A percentile compares a stretch with the other conserved stretches of the same genome.
Conservation (phyloP, 2,329 filamentous ascomycete species). For the Pestalotiopsis sp. region DNA sequence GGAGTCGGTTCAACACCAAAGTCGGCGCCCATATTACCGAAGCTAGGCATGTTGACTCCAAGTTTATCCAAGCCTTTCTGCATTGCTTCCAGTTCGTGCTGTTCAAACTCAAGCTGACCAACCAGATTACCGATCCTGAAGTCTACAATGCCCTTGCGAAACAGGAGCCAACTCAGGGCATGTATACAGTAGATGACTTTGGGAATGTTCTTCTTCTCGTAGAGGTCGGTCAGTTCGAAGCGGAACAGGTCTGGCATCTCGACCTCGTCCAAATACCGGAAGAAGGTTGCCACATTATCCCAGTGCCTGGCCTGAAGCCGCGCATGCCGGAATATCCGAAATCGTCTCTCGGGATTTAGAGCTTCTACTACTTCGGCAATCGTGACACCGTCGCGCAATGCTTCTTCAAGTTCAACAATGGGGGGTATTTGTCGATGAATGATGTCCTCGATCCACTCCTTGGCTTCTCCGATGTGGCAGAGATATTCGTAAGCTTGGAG, state of each 20-base stretch:
- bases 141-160: conserved; percentile 89
- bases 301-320: conserved; percentile 94
- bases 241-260: conserved; percentile 94
- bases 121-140: conserved; percentile 97
- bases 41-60: conserved; percentile 94
- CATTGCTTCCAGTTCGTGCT: conserved; percentile 95
- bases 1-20: conserved; percentile 83
- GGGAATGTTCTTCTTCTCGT: conserved; percentile 99
- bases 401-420: conserved; percentile 92
- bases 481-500: conserved; percentile 97
- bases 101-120: conserved; percentile 94
- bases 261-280: conserved; percentile 88
- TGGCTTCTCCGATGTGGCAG: conserved; percentile 97
- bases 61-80: conserved; percentile 97
- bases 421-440: conserved; percentile 67
- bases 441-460: conserved; percentile 88
- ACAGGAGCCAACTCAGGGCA: conserved; percentile 95
- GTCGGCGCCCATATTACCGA: conserved; percentile 94
- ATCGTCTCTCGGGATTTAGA: conserved; percentile 74
- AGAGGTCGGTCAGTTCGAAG: conserved; percentile 95
- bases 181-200: conserved; percentile 99
- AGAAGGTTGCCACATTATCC: conserved; percentile 97
- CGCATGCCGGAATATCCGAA: conserved; percentile 82
- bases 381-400: conserved; percentile 88
- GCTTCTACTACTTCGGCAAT: conserved; percentile 92